Conservation (phyloP, 2,329 filamentous ascomycete genomes). For the Neobulgaria alba region DNA sequence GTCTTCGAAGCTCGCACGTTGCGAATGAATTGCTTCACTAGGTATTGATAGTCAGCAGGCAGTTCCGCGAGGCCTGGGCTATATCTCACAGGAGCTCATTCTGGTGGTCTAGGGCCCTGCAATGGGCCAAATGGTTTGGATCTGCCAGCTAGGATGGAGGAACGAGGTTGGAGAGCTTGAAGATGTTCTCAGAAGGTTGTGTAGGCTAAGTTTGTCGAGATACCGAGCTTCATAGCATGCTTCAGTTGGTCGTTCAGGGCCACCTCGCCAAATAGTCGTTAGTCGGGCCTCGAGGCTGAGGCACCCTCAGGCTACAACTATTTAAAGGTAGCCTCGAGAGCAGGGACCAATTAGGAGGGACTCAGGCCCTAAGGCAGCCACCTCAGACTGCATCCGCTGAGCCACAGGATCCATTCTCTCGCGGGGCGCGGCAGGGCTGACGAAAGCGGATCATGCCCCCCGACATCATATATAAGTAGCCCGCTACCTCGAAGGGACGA, state of each 20-base stretch:
- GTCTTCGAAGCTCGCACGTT: slow-evolving; percentile 98
- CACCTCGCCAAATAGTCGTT: slow-evolving; percentile 1
- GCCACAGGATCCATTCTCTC: too few relatives aligned
- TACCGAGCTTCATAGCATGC: too few relatives aligned
- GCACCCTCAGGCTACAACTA: too few relatives aligned
- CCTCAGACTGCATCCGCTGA: too few relatives aligned
- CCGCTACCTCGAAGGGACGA: too few relatives aligned
- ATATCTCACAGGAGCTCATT: slow-evolving; percentile 29
- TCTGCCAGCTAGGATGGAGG: slow-evolving; percentile 12
- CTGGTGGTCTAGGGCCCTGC: slow-evolving; percentile 24
- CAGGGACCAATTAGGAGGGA: too few relatives aligned
- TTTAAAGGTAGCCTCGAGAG: too few relatives aligned
- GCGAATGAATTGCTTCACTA: slow-evolving; percentile 99
- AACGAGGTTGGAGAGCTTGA: not conserved
- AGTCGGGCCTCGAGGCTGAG: slow-evolving; percentile 2
- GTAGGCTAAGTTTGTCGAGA: too few relatives aligned
- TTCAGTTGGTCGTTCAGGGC: slow-evolving; percentile 5
- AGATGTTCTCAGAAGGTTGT: not conserved
- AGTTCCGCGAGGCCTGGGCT: slow-evolving; percentile 10
- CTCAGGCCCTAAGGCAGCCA: too few relatives aligned
- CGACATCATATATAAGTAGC: too few relatives aligned
- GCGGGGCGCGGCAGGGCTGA: too few relatives aligned
- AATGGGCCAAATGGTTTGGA: slow-evolving; percentile 23
- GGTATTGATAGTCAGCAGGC: slow-evolving; percentile 13
- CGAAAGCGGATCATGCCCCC: too few relatives aligned